phyloP scores from a whole-genome alignment of 352 stramenopile species.

The Pythium myriotylum region DNA sequence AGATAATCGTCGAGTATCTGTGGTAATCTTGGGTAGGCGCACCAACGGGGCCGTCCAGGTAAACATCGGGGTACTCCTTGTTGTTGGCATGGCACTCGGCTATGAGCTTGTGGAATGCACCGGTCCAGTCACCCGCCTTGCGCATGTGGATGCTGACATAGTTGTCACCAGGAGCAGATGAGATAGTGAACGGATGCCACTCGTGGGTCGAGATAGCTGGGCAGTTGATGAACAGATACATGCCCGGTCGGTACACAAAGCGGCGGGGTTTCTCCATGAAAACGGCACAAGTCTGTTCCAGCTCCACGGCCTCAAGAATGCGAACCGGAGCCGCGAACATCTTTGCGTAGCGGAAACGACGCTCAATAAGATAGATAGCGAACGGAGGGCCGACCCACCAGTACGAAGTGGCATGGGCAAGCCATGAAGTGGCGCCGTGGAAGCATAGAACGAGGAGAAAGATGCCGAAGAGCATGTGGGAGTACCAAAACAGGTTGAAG shows the following conservation, averaged over 20 bases:
- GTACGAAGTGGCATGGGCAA: constrained; percentile 58
- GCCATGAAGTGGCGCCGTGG: constrained; percentile 69
- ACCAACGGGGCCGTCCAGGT: constrained; percentile 74
- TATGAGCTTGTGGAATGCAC: constrained; percentile 60
- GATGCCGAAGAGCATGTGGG: constrained; percentile 76
- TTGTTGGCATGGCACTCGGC: constrained; percentile 64
- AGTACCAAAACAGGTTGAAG: constrained; percentile 86
- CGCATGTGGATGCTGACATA: constrained; percentile 84
- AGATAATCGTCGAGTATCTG: constrained; percentile 77
- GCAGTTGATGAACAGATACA: constrained; percentile 91
- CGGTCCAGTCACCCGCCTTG: constrained; percentile 74
- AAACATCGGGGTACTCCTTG: constrained; percentile 67
- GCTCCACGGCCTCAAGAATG: constrained; percentile 67
- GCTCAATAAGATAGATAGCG: constrained; percentile 69
- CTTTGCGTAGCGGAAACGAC: constrained; percentile 72
- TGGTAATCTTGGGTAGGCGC: constrained; percentile 79
- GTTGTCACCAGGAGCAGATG: constrained; percentile 81
- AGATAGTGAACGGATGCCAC: constrained; percentile 94
- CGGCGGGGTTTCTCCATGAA: constrained; percentile 79
- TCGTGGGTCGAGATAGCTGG: constrained; percentile 78
- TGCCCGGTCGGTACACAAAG: constrained; percentile 76
- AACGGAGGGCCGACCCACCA: constrained; percentile 70
- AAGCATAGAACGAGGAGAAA: constrained; percentile 71
- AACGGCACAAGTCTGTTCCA: constrained; percentile 68
- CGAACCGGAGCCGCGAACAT: constrained; percentile 63